Conservation (phyloP, 2,329 filamentous ascomycete genomes). For the Cordyceps sp. region DNA sequence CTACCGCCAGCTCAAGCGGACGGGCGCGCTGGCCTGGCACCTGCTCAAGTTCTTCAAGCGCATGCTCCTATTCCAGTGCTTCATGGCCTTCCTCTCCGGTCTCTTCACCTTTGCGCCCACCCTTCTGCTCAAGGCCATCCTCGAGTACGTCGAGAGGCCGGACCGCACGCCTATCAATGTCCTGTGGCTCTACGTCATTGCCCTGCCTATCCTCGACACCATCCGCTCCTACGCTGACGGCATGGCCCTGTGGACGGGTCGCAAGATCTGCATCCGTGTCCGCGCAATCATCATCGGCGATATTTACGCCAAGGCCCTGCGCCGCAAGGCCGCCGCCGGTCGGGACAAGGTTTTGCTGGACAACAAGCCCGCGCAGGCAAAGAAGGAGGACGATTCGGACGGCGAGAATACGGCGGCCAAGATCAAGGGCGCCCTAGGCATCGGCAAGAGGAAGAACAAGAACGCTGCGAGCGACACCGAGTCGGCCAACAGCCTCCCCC, state of each 20-base stretch:
- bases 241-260: conserved; percentile 81
- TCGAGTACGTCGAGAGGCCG: conserved; percentile 86
- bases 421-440: conserved; percentile 39
- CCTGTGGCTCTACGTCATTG: conserved; percentile 87
- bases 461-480: conserved; percentile 18
- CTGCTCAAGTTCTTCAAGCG: conserved; percentile 72
- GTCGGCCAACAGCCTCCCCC: conserved; percentile 15
- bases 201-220: conserved; percentile 70
- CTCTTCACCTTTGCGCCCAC: conserved; percentile 85
- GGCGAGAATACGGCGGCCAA: conserved; percentile 27
- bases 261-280: conserved; percentile 84
- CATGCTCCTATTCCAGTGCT: conserved; percentile 57
- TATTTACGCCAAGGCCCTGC: conserved; percentile 88
- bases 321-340: conserved; percentile 72
- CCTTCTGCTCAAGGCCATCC: conserved; percentile 73
- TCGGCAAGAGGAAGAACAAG: conserved; percentile 40
- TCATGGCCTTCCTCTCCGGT: conserved; percentile 64
- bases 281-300: conserved; percentile 93
- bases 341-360: conserved; percentile 57
- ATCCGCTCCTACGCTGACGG: conserved; percentile 71
- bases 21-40: conserved; percentile 61
- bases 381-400: conserved; percentile 13
- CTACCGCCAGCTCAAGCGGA: conserved; percentile 76
- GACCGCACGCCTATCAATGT: conserved; percentile 63
- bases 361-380: conserved; percentile 20